Percentiles rank a stretch among this genome's conserved stretches.
Conservation (phyloP, 805 yeast species). For the Saccharomycopsis sp. region DNA sequence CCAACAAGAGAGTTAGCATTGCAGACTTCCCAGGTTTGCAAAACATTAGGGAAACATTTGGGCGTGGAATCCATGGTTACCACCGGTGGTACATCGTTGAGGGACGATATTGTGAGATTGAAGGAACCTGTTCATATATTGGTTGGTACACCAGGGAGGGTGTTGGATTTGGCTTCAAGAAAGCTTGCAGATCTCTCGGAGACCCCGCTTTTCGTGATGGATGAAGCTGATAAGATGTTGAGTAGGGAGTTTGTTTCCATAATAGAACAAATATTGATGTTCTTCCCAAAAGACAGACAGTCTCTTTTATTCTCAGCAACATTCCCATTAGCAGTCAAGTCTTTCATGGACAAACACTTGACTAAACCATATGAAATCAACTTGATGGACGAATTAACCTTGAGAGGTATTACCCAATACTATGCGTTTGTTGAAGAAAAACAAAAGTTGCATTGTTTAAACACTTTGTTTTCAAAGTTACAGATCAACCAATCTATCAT, state of each 20-base stretch:
- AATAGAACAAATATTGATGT: conserved; percentile 75
- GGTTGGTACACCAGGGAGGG: conserved; percentile 98
- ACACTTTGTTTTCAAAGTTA: conserved; percentile 86
- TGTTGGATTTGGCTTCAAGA: conserved; percentile 86
- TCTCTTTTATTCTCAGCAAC: conserved; percentile 89
- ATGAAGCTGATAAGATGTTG: conserved; percentile 96
- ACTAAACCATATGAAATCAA: conserved; percentile 91
- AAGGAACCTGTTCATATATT: conserved; percentile 88
- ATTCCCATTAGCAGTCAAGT: conserved; percentile 88
- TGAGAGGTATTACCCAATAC: conserved; percentile 93
- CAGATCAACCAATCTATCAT: conserved; percentile 95
- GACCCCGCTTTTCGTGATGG: conserved; percentile 89
- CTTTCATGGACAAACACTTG: conserved; percentile 85
- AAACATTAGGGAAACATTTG: conserved; percentile 90
- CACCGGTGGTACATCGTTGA: conserved; percentile 92
- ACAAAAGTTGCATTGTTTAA: conserved; percentile 91
- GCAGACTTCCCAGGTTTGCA: conserved; percentile 95
- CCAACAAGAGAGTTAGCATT: conserved; percentile 98
- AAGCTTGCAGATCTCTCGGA: conserved; percentile 77
- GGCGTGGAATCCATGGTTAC: conserved; percentile 93
- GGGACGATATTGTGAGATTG: conserved; percentile 89
- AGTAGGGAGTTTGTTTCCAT: conserved; percentile 82
- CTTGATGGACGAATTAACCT: conserved; percentile 93
- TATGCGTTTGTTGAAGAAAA: conserved; percentile 98
- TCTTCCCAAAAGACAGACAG: conserved; percentile 75